Conservation (phyloP, 805 yeast genomes). For the Saturnispora zaruensis region DNA sequence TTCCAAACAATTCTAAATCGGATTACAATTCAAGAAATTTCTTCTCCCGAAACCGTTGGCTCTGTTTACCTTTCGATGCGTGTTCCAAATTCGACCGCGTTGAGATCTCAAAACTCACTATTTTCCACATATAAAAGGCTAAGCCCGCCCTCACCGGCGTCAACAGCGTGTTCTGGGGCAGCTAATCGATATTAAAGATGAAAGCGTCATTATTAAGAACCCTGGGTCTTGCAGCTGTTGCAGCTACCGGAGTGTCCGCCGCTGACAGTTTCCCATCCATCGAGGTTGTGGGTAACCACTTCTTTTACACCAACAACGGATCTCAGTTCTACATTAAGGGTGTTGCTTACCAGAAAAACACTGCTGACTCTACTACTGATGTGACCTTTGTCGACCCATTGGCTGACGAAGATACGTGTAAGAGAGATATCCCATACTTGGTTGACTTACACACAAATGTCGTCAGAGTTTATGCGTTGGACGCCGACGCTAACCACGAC, state of each 20-base stretch:
- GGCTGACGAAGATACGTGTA: constrained; percentile 59
- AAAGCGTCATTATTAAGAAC: neutral
- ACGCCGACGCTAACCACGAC: constrained; percentile 63
- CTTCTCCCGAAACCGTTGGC: neutral
- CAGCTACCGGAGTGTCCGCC: constrained; percentile 12
- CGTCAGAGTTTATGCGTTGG: constrained; percentile 79
- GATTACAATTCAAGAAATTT: neutral
- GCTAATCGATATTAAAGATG: neutral
- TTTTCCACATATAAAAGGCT: neutral
- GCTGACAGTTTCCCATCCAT: constrained; percentile 38
- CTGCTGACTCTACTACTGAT: constrained; percentile 36
- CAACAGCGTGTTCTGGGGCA: neutral
- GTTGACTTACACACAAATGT: constrained; percentile 62
- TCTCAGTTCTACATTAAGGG: constrained; percentile 84
- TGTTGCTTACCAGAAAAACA: constrained; percentile 74
- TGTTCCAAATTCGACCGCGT: neutral
- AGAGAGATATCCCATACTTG: constrained; percentile 77
- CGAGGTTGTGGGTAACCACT: constrained; percentile 63
- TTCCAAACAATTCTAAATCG: neutral
- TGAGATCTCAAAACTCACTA: neutral
- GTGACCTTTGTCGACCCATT: constrained; percentile 60
- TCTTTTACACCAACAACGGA: constrained; percentile 63
- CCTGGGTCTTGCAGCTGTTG: neutral
- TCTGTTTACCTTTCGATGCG: neutral
- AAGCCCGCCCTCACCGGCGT: neutral